Evolutionary conservation across 2,329 filamentous ascomycete genomes (phyloP), one percentile per base, ranked within the genome.

Genomic region (Massarina eburnea): DNA sequence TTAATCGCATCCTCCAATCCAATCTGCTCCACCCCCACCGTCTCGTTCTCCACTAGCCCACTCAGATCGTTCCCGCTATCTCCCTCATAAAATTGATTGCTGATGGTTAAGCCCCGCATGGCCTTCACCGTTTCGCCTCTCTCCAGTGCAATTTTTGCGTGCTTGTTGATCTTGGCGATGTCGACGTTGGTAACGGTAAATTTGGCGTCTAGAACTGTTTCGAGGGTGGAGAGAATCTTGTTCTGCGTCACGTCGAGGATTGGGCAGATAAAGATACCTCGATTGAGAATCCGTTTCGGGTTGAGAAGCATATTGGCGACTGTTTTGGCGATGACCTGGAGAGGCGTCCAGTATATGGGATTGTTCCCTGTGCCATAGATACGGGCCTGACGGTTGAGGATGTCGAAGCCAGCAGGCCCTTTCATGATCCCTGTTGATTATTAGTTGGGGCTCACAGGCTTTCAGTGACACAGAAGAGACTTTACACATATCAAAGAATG

Each of bases 401-500:
- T 51, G 27, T 68, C 58, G 42, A 71, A 65, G 15, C 67, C 68
- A 4, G 66, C 68, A 1, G 61, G 64, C 0, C 67, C 67, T 49
- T 66, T 65, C 52, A 62, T 66, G n/a, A 70, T 56, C 67, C 66
- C 66, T 69, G 17, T 18, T 12, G 18, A 20, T 21, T 8, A 27
- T 17, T 14, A 27, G 37, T 39, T 19, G 17, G 15, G 19, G 15
- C 3, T 30, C n/a, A n/a, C n/a, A n/a, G n/a, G 8, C 17, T 2
- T 14, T 19, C 8, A 20, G 19, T 24, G 15, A 17, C 30, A 21
- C 10, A 36, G 10, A 10, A 10, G 8, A 2, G 17, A 20, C 6
- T 9, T 49, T 45, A 68, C 65, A 68, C 65, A 70, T 67, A 14
- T 70, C 67, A 27, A 69, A 68, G 41, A 70, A 69, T 5, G 67